Conservation (phyloP, 106 monocot genomes). For the Allium cepa region DNA sequence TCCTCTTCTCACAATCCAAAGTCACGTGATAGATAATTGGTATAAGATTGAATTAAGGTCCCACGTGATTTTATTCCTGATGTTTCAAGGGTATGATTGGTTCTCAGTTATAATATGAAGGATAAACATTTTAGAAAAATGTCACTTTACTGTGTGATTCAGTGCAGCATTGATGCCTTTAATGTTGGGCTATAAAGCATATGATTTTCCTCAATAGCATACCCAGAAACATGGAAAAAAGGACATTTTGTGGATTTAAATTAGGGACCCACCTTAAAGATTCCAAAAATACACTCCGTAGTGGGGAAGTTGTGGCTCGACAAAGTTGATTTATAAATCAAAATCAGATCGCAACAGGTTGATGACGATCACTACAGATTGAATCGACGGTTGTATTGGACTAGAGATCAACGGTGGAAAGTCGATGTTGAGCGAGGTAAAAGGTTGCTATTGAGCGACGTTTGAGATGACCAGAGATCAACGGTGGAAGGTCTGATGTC, state of each 20-base stretch:
- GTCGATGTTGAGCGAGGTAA: no score
- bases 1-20: conserved; percentile 27
- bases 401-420: no score
- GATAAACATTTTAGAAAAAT: neutral
- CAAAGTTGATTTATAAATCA: no score
- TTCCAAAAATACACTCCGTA: no score
- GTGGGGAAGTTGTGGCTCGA: no score
- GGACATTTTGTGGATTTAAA: conserved; percentile 23
- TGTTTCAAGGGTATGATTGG: conserved; percentile 40
- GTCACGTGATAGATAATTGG: conserved; percentile 85
- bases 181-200: conserved; percentile 69
- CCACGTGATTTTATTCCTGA: conserved; percentile 74
- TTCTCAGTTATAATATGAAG: neutral
- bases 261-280: no score
- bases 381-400: no score
- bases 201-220: conserved; percentile 68
- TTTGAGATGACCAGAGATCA: no score
- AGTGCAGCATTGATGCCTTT: conserved; percentile 88
- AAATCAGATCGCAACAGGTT: no score
- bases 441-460: no score
- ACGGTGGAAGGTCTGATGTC: no score
- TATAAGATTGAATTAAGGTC: conserved; percentile 82
- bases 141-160: conserved; percentile 8
- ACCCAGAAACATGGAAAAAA: conserved; percentile 47
- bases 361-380: no score